phyloP scores from a whole-genome alignment of 306 rosid species.

The Betula pendula region DNA sequence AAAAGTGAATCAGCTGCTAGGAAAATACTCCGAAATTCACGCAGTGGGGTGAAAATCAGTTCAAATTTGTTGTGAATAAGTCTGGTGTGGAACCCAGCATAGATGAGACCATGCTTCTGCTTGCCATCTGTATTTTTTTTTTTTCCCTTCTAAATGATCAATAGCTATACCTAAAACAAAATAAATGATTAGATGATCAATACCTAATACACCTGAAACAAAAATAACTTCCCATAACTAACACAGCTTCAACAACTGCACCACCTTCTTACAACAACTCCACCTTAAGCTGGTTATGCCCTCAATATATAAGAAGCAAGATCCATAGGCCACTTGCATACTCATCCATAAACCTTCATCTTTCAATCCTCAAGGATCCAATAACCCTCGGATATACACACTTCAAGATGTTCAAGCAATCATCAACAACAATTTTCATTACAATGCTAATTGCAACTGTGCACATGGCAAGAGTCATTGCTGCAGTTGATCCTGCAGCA shows the following conservation, averaged over 20 bases:
- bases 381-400: conserved; percentile 1
- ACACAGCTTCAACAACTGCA: conserved; percentile 32
- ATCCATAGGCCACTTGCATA: background rate
- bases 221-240: background rate
- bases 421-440: conserved; percentile 17
- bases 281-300: conserved; percentile 22
- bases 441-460: conserved; percentile 14
- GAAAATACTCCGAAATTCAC: background rate
- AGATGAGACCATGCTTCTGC: background rate
- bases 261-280: conserved; percentile 31
- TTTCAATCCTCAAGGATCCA: background rate
- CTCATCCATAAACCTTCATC: background rate
- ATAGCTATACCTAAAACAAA: background rate
- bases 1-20: background rate
- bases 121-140: background rate
- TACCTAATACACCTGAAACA: conserved; percentile 11
- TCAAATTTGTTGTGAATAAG: background rate
- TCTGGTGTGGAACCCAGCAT: conserved; percentile 9
- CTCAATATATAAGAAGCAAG: conserved; percentile 17
- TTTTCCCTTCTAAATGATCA: background rate
- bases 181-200: background rate
- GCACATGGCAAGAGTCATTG: conserved; percentile 9
- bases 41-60: background rate
- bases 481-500: conserved; percentile 32
- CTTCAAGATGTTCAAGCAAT: conserved; percentile 26